Evolutionary conservation across 2,329 filamentous ascomycete species (phyloP).

Genomic region (Fusarium euwallaceae): DNA sequence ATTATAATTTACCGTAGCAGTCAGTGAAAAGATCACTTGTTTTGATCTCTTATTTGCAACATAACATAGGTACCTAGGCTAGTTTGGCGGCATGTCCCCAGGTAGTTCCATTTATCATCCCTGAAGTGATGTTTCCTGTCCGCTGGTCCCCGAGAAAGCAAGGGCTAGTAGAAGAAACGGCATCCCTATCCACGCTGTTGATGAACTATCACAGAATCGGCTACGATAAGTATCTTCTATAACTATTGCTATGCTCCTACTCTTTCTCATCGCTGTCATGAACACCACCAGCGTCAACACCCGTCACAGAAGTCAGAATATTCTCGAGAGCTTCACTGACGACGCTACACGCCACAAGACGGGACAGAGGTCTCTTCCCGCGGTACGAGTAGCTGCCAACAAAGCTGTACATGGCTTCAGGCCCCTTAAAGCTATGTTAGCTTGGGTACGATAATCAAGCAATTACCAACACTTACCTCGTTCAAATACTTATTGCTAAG

Average conservation of each 20-base stretch:
- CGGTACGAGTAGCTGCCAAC: neutral
- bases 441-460: neutral
- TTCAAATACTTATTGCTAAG: neutral
- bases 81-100: too few species aligned
- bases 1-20: too few species aligned
- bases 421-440: neutral
- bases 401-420: neutral
- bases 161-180: neutral
- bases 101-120: too few species aligned
- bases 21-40: neutral
- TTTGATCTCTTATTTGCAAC: neutral
- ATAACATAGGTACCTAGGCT: neutral
- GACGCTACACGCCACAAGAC: neutral
- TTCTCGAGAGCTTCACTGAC: neutral
- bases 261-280: neutral
- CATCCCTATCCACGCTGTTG: neutral
- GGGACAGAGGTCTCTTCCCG: neutral
- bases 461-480: neutral
- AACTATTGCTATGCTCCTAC: neutral
- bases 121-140: neutral
- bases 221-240: neutral
- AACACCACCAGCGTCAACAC: neutral
- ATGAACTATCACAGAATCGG: neutral
- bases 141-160: neutral
- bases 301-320: neutral